These are phyloP conservation scores for Nemania sp. DNA, from an alignment of 2,329 filamentous ascomycete species.

Conservation along the genomic window DNA sequence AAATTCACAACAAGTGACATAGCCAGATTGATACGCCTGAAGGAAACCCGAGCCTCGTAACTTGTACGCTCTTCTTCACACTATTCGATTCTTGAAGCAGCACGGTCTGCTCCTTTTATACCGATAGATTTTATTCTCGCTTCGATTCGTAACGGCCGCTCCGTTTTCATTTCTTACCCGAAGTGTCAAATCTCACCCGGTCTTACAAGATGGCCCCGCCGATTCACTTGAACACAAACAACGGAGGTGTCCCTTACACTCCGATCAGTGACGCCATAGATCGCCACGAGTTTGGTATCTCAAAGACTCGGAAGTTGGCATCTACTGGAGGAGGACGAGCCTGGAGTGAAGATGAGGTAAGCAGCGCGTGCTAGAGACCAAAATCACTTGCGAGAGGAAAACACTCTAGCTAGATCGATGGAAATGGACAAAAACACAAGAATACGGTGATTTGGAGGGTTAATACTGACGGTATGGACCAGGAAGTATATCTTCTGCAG, in stretches of 20 bases:
- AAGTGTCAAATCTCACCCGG: not conserved
- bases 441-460: no score
- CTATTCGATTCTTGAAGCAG: slow-evolving; percentile 50
- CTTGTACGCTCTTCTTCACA: slow-evolving; percentile 19
- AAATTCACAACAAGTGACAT: slow-evolving; percentile 25
- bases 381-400: no score
- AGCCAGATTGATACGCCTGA: slow-evolving; percentile 24
- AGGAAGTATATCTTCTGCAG: slow-evolving; percentile 84
- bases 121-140: slow-evolving; percentile 27
- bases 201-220: slow-evolving; percentile 53
- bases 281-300: slow-evolving; percentile 62
- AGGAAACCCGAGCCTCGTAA: slow-evolving; percentile 23
- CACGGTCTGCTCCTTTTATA: slow-evolving; percentile 45
- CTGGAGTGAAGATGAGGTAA: slow-evolving; percentile 85
- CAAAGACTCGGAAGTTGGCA: slow-evolving; percentile 68
- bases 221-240: slow-evolving; percentile 49
- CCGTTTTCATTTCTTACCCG: slow-evolving; percentile 28
- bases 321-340: slow-evolving; percentile 76
- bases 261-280: slow-evolving; percentile 58
- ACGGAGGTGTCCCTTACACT: slow-evolving; percentile 49
- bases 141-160: slow-evolving; percentile 44
- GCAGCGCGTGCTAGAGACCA: no score
- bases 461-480: slow-evolving; percentile 13
- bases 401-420: no score
- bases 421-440: no score